Base-by-base conservation (phyloP, 2,329 filamentous ascomycete species). In the Fusarium pilosicola region DNA sequence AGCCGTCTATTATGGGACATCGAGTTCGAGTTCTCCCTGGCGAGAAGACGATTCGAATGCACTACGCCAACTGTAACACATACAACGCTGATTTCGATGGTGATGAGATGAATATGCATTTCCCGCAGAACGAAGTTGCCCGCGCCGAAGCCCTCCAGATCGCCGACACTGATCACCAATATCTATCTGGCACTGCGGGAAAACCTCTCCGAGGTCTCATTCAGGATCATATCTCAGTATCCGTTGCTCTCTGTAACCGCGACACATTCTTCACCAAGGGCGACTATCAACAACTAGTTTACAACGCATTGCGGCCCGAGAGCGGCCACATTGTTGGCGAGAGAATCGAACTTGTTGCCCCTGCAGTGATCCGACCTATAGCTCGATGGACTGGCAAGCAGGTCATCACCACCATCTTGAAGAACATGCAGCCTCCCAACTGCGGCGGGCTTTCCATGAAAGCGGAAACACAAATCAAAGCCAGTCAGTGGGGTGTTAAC, bases 61-160 rank as follows among this genome's bases (percentile, higher is more conserved):
- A 99, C 85, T 99, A 99, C 84, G 96, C 96, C 78, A 99, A 99
- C 82, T 98, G 96, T 83, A 99, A 99, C 80, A 98, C 96, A 1
- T 99, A 99, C 87, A 99, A 99, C 78, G 96, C 96, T 38, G 96
- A 99, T 87, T 99, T 99, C 80, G 97, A 99, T 79, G 96, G 96
- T 82, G 96, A 99, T 81, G 96, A 99, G 83, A 99, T 99, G 96
- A 99, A 99, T 82, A 97, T 99, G 95, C 96, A 99, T 84, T 98
- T 99, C 79, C 96, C 96, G 3, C 96, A 99, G 78, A 98, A 97
- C 76, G 97, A 98, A 81, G 88, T 98, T 74, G 96, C 96, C 22
- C 89, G 96, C 76, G 94, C 96, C 5, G 96, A 99, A 84, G 96
- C 96, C 5, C 88, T 97, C 75, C 94, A 95, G 76, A 92, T 99